These are phyloP conservation scores for Aureobasidium uvarum DNA, from an alignment of 2,329 filamentous ascomycete species.

Conservation along the genomic window DNA sequence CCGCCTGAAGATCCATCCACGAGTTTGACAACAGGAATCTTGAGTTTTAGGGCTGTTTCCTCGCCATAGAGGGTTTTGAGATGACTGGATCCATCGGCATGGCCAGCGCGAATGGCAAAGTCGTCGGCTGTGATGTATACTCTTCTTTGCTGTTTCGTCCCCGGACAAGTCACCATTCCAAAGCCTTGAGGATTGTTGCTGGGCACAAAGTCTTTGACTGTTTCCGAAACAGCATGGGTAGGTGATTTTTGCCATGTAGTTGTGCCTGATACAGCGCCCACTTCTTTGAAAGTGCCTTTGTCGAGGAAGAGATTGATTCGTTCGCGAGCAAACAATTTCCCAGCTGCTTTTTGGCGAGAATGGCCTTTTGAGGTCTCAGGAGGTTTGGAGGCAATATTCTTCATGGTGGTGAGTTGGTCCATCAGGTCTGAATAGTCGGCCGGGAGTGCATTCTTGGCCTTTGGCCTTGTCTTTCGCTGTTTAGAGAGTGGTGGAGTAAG, in stretches of 20 bases:
- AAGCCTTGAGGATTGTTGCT: conserved; percentile 59
- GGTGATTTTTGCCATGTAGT: conserved; percentile 58
- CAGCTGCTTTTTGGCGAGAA: conserved; percentile 61
- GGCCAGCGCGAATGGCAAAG: conserved; percentile 58
- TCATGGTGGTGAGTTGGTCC: conserved; percentile 54
- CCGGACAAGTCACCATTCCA: background rate
- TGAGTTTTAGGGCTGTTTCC: conserved; percentile 57
- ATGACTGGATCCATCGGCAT: conserved; percentile 60
- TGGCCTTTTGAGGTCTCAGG: conserved; percentile 57
- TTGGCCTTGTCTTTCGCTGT: conserved; percentile 36
- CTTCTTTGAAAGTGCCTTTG: conserved; percentile 55
- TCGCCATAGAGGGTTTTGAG: conserved; percentile 56
- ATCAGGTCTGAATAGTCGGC: conserved; percentile 63
- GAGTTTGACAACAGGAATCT: conserved; percentile 61
- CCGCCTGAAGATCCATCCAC: conserved; percentile 64
- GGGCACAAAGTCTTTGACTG: conserved; percentile 55
- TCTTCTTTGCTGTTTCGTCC: background rate
- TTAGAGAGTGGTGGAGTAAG: conserved; percentile 25
- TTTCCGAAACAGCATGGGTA: conserved; percentile 45
- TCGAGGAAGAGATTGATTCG: conserved; percentile 60
- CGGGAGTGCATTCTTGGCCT: conserved; percentile 48
- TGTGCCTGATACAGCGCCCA: conserved; percentile 60
- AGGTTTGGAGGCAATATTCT: conserved; percentile 55
- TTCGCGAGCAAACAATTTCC: conserved; percentile 65
- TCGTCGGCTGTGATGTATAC: conserved; percentile 59